Evolutionary conservation across 306 rosid genomes (phyloP).

Genomic region (Castanospermum australe): DNA sequence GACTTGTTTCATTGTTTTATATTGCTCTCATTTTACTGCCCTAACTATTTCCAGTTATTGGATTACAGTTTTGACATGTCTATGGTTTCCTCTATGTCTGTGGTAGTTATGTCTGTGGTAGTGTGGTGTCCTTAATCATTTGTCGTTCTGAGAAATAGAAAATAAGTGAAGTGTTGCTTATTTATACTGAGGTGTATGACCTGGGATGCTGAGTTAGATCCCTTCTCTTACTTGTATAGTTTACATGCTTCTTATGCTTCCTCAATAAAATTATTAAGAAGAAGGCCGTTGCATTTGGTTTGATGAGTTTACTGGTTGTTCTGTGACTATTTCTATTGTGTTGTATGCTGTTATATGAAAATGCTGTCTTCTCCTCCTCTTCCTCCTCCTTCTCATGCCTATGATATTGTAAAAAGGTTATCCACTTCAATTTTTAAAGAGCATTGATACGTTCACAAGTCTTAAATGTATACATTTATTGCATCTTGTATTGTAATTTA

Average conservation of each 20-base stretch:
- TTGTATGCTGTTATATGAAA: background rate
- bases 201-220: background rate
- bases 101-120: no score
- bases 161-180: background rate
- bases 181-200: background rate
- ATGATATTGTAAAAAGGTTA: background rate
- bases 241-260: background rate
- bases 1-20: background rate
- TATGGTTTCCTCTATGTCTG: background rate
- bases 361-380: background rate
- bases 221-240: background rate
- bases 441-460: background rate
- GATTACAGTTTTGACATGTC: background rate
- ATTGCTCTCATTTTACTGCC: background rate
- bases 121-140: no score
- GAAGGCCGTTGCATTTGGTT: background rate
- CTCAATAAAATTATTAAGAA: background rate
- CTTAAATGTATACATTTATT: background rate
- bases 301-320: background rate
- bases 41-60: background rate
- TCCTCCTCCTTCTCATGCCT: background rate
- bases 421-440: background rate
- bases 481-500: background rate
- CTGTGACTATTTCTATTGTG: background rate
- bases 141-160: background rate